A percentile compares a stretch with the other conserved stretches of the same genome.
These are phyloP conservation scores for Lactifluus piperatus DNA, from an alignment of 768 basidiomycete genomes.

Conservation along the genomic window DNA sequence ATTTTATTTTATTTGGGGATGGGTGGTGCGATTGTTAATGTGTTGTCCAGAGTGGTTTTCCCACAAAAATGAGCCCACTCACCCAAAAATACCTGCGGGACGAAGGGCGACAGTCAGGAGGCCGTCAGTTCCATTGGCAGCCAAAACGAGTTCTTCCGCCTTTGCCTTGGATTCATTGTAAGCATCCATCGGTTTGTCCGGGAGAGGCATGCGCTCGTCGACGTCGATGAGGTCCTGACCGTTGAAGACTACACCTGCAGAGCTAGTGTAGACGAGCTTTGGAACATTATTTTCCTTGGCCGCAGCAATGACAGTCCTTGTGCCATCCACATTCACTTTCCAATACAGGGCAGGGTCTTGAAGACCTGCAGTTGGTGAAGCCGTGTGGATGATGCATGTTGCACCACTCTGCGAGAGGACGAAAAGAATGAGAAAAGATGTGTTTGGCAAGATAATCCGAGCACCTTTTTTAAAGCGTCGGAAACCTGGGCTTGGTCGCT, in stretches of 20 bases:
- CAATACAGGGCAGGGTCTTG: constrained; percentile 67
- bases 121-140: constrained; percentile 77
- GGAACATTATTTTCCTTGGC: constrained; percentile 62
- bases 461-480: constrained; percentile 64
- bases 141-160: constrained; percentile 76
- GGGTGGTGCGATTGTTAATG: too few species aligned
- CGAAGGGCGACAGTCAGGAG: constrained; percentile 84
- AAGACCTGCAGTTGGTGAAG: constrained; percentile 67
- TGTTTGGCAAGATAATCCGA: constrained; percentile 18
- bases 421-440: neutral
- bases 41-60: neutral
- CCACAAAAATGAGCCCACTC: constrained; percentile 21
- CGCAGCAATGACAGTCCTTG: constrained; percentile 74
- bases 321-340: constrained; percentile 93
- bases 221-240: constrained; percentile 72
- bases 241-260: constrained; percentile 85
- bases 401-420: constrained; percentile 51
- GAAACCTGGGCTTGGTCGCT: constrained; percentile 65
- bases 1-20: too few species aligned
- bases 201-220: constrained; percentile 79
- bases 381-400: constrained; percentile 93
- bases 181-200: constrained; percentile 69
- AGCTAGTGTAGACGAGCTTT: constrained; percentile 92
- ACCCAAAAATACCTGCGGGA: constrained; percentile 97
- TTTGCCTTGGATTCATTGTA: constrained; percentile 94